Evolutionary conservation across 1,284 basidiomycete species (phyloP).

Genomic region (Apiotrichum mycotoxinovorans): DNA sequence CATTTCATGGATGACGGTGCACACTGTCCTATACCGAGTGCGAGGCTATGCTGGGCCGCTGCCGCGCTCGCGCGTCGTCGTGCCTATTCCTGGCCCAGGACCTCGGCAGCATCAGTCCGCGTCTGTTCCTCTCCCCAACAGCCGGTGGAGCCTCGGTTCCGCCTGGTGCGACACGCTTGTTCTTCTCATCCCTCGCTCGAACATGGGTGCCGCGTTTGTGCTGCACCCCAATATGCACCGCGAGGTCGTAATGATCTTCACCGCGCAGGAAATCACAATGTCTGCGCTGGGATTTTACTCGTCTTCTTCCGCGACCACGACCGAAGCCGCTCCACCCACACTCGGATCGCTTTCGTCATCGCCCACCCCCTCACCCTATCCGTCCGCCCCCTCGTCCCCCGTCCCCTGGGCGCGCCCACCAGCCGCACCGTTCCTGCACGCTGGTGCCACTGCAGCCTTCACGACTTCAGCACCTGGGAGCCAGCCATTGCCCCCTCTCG

Average conservation of each 20-base stretch:
- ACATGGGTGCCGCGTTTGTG: background rate
- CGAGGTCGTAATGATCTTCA: background rate
- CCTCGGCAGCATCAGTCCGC: too few species aligned
- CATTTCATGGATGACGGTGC: background rate
- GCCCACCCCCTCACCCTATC: background rate
- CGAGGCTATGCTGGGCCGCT: background rate
- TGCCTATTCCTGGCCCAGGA: background rate
- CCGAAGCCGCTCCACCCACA: background rate
- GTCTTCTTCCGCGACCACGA: background rate
- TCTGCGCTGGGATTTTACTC: background rate
- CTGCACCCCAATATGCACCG: background rate
- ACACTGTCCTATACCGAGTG: background rate
- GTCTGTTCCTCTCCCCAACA: background rate
- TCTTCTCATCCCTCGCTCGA: background rate
- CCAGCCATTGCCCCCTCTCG: background rate
- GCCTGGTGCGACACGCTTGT: background rate
- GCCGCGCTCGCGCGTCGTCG: background rate
- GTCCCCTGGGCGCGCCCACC: conserved; percentile 1
- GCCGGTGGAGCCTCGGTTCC: background rate
- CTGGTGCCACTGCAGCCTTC: background rate
- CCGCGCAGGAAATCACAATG: background rate
- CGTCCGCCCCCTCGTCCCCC: background rate
- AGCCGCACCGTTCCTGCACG: background rate
- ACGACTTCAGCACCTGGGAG: background rate
- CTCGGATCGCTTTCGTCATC: background rate